A percentile compares a stretch with the other conserved stretches of the same genome.
phyloP scores from a whole-genome alignment of 768 basidiomycete species.

The Leucogyrophana mollusca region DNA sequence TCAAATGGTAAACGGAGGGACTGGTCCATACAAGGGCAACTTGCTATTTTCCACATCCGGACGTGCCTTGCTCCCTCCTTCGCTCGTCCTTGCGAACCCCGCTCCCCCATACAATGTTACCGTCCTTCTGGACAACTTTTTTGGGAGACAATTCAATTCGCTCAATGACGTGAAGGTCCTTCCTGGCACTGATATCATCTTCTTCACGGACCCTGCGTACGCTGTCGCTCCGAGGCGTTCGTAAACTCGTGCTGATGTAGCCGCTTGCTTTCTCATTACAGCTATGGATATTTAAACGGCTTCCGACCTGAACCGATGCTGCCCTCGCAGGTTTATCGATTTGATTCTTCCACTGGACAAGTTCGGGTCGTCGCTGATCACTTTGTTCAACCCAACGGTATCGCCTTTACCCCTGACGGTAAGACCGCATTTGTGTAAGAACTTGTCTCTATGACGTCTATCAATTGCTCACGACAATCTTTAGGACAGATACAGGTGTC shows the following conservation, averaged over 20 bases:
- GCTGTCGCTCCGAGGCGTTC: too few species aligned
- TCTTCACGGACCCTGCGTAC: constrained; percentile 73
- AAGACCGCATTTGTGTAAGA: constrained; percentile 28
- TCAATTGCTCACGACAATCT: background rate
- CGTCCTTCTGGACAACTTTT: constrained; percentile 74
- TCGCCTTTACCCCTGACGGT: constrained; percentile 34
- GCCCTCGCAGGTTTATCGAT: constrained; percentile 46
- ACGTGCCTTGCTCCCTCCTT: constrained; percentile 59
- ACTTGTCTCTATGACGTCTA: background rate
- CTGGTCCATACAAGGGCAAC: constrained; percentile 57
- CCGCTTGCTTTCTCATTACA: too few species aligned
- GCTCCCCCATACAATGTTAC: constrained; percentile 62
- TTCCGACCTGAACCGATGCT: constrained; percentile 39
- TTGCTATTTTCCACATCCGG: constrained; percentile 69
- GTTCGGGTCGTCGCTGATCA: constrained; percentile 44
- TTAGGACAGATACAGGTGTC: constrained; percentile 23
- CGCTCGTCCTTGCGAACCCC: constrained; percentile 65
- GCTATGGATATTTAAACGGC: constrained; percentile 33
- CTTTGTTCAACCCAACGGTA: constrained; percentile 37
- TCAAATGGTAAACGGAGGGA: constrained; percentile 73
- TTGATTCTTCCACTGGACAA: constrained; percentile 38
- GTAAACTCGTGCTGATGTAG: too few species aligned
- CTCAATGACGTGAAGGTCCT: constrained; percentile 78
- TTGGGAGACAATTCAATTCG: constrained; percentile 80
- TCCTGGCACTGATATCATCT: constrained; percentile 60